phyloP scores from a whole-genome alignment of 441 rosid species.

The Aquilaria agallochum region DNA sequence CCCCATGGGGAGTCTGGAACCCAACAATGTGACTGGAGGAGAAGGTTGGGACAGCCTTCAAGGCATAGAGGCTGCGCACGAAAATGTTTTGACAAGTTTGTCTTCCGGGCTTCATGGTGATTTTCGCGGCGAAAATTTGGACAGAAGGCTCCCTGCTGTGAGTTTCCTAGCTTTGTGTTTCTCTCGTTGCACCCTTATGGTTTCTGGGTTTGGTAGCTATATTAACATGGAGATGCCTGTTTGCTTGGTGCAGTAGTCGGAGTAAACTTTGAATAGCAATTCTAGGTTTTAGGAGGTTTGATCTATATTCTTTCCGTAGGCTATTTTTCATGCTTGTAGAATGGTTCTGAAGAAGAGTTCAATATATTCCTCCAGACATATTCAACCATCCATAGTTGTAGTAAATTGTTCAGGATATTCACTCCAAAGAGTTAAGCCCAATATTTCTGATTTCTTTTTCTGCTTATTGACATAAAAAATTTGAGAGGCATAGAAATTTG shows the following conservation, averaged over 20 bases:
- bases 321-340: background rate
- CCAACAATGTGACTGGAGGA: slow-evolving; percentile 25
- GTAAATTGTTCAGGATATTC: background rate
- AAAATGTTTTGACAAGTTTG: slow-evolving; percentile 37
- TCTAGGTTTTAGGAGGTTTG: background rate
- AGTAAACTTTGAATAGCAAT: slow-evolving; percentile 1
- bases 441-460: background rate
- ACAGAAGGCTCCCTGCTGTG: slow-evolving; percentile 15
- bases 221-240: background rate
- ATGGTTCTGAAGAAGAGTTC: background rate
- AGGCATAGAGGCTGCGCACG: slow-evolving; percentile 58
- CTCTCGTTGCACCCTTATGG: background rate
- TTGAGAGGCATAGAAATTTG: too few species aligned
- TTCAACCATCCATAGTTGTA: background rate
- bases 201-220: slow-evolving; percentile 8
- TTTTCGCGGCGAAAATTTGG: slow-evolving; percentile 12
- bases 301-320: background rate
- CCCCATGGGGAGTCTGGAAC: slow-evolving; percentile 55
- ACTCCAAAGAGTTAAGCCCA: background rate
- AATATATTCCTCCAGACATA: background rate
- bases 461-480: too few species aligned
- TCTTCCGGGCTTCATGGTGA: slow-evolving; percentile 25
- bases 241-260: background rate
- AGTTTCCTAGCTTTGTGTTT: slow-evolving; percentile 13
- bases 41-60: slow-evolving; percentile 31